A percentile compares a stretch with the other conserved stretches of the same genome.
These are phyloP conservation scores for Alternaria rosae DNA, from an alignment of 2,329 filamentous ascomycete species.

Conservation along the genomic window DNA sequence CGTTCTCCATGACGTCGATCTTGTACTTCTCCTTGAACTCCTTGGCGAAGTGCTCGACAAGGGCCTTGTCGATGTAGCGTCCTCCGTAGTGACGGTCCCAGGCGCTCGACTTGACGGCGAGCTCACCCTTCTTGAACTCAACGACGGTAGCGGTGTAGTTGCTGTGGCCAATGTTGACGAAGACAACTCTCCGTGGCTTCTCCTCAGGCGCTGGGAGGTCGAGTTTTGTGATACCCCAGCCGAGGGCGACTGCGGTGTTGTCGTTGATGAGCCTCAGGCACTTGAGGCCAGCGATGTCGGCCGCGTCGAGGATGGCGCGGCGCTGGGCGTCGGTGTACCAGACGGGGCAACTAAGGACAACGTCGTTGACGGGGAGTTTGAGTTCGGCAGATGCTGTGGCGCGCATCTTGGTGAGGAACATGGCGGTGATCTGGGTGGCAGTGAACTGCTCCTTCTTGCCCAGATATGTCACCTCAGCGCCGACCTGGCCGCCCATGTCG, in stretches of 20 bases:
- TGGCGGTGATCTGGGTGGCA: conserved; percentile 90
- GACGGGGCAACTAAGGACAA: conserved; percentile 91
- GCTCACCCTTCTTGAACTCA: conserved; percentile 96
- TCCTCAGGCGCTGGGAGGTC: conserved; percentile 89
- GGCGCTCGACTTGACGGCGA: conserved; percentile 89
- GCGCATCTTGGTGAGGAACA: conserved; percentile 96
- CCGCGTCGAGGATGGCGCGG: conserved; percentile 85
- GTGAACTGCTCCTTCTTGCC: conserved; percentile 96
- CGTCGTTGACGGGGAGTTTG: conserved; percentile 87
- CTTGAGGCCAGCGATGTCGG: conserved; percentile 93
- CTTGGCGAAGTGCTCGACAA: conserved; percentile 92
- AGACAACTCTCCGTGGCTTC: conserved; percentile 87
- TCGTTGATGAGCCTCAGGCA: conserved; percentile 95
- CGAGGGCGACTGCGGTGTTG: conserved; percentile 92
- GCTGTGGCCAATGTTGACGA: conserved; percentile 95
- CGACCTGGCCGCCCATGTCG: conserved; percentile 92
- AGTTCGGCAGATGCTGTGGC: conserved; percentile 85
- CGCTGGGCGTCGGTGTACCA: conserved; percentile 98
- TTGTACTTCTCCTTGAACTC: conserved; percentile 99
- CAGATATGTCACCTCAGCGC: conserved; percentile 90
- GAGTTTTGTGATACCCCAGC: conserved; percentile 97
- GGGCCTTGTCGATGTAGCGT: conserved; percentile 93
- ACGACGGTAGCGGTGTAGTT: conserved; percentile 95
- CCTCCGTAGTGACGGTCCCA: conserved; percentile 97
- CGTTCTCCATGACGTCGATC: conserved; percentile 90